phyloP scores from a whole-genome alignment of 306 rosid species.

The Cicer arietinum region DNA sequence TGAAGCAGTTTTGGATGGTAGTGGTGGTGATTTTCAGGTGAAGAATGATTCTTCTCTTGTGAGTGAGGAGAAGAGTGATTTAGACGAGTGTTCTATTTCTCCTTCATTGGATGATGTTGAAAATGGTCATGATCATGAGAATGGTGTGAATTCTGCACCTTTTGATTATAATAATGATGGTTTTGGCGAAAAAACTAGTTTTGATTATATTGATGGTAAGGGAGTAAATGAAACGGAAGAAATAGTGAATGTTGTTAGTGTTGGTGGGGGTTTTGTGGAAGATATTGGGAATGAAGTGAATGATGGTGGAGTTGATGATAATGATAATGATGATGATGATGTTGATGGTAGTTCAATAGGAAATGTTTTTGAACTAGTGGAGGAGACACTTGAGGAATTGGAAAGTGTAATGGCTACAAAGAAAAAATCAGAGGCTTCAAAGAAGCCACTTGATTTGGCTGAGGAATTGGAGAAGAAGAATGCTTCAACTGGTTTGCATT shows the following conservation, averaged over 20 bases:
- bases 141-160: constrained; percentile 39
- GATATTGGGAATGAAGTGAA: constrained; percentile 46
- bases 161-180: constrained; percentile 9
- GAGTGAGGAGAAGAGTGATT: constrained; percentile 48
- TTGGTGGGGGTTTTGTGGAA: constrained; percentile 17
- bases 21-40: constrained; percentile 37
- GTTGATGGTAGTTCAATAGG: constrained; percentile 53
- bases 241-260: constrained; percentile 31
- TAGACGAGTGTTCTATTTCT: constrained; percentile 40
- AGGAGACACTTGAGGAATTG: constrained; percentile 69
- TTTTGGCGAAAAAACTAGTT: constrained; percentile 40
- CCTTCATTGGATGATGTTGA: constrained; percentile 29
- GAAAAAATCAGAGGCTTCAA: constrained; percentile 48
- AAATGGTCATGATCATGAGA: constrained; percentile 41
- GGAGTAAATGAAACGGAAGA: constrained; percentile 47
- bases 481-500: constrained; percentile 89
- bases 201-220: constrained; percentile 43
- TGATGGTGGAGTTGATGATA: constrained; percentile 48
- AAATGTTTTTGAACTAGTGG: constrained; percentile 63
- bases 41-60: constrained; percentile 41
- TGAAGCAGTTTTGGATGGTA: constrained; percentile 26
- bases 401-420: constrained; percentile 59
- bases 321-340: background rate
- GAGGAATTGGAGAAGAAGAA: constrained; percentile 90
- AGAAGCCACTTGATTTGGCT: constrained; percentile 80